Base-by-base conservation (phyloP, 1,139 yeast genomes). In the Protomyces inundatus region DNA sequence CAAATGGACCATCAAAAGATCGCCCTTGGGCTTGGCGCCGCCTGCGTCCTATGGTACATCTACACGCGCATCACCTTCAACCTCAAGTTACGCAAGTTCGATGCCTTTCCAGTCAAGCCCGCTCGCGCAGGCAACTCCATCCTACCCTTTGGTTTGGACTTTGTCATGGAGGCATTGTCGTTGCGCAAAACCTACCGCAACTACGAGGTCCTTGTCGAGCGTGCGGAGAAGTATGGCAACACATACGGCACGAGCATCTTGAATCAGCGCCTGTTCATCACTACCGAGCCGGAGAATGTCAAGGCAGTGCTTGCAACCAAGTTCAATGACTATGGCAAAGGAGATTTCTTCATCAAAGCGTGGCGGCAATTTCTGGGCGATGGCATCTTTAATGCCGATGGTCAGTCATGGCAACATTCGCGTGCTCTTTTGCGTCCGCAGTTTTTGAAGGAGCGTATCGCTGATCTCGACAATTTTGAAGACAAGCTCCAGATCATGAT, bases 341-440 rank as follows among this genome's bases (percentile, higher is more conserved):
- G 83, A 54, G 86, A 86, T 2, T 45, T 39, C 52, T 54, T 59
- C 37, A 40, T 39, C 16, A 12, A 12, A 10, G 23, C 35, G 14
- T 54, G 52, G 53, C 36, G 35, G 6, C 81, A 83, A 5, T 72
- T 82, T 35, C 74, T 83, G 57, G 86, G 86, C 6, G 82, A 81
- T 65, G 86, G 87, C 2, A 82, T 83, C 66, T 83, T 83, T 73
- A 82, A 85, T 1, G 75, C 81, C 50, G 83, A 81, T 65, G 84
- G 83, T 9, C 78, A 75, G 50, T 84, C 82, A 3, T 83, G 87
- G 87, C 80, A 81, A 68, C 84, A 82, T 70, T 79, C 84, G 34
- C 75, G 87, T 61, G 80, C 84, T 2, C 75, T 83, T 81, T 77
- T 83, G 70, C 76, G 86, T 65, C 86, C 86, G 0, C 85, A 82